phyloP scores from a whole-genome alignment of 73 alveolate genomes.

The Paramecium primaurelia region DNA sequence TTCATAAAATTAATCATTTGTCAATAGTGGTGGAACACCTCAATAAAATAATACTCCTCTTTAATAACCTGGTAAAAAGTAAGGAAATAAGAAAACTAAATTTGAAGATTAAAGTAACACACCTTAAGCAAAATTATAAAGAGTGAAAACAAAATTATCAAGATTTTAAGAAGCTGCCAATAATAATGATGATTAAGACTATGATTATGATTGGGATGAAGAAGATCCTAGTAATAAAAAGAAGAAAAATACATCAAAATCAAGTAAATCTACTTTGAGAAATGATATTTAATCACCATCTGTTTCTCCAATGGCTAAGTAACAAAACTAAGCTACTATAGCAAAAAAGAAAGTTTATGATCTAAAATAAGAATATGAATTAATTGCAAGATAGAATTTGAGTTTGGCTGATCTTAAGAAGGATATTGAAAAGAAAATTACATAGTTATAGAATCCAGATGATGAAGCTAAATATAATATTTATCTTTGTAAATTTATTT shows the following conservation, averaged over 20 bases:
- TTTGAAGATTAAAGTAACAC: neutral
- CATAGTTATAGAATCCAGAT: neutral
- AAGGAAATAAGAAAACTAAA: neutral
- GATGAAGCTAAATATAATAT: slow-evolving; percentile 34
- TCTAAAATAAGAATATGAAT: neutral
- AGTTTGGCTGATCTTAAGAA: neutral
- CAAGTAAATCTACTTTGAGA: neutral
- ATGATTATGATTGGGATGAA: slow-evolving; percentile 27
- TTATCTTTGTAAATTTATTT: neutral
- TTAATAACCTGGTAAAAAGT: neutral
- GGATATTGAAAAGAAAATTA: slow-evolving; percentile 12
- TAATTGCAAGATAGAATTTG: slow-evolving; percentile 5
- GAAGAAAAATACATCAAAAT: neutral
- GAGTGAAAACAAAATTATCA: neutral
- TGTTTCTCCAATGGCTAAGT: neutral
- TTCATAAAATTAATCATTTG: neutral
- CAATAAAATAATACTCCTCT: neutral
- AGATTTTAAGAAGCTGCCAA: neutral
- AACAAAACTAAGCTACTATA: neutral
- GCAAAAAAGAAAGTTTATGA: neutral
- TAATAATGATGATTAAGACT: neutral
- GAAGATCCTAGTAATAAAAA: neutral
- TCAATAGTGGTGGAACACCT: neutral
- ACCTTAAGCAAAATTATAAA: neutral
- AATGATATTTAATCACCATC: neutral